A percentile compares a stretch with the other conserved stretches of the same genome.
Evolutionary conservation across 192 early-diverging fungal genomes (phyloP).

Genomic region (Neocallimastix lanati): DNA sequence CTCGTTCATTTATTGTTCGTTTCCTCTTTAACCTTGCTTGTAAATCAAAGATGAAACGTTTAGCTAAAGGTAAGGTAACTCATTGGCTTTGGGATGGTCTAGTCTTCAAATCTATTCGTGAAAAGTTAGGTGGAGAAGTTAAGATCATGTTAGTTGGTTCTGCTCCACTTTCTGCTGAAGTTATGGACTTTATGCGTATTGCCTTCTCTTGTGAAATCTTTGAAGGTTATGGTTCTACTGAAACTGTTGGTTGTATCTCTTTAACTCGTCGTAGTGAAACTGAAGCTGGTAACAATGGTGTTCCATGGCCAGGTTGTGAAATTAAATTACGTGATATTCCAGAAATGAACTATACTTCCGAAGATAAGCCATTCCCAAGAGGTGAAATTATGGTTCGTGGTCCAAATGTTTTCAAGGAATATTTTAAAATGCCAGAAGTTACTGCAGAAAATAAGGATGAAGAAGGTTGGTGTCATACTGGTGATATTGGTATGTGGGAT

Average conservation of each 20-base stretch:
- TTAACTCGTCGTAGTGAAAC: slow-evolving; percentile 36
- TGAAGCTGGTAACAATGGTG: slow-evolving; percentile 60
- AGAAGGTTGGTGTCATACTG: slow-evolving; percentile 78
- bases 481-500: slow-evolving; percentile 64
- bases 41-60: slow-evolving; percentile 23
- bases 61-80: slow-evolving; percentile 33
- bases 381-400: slow-evolving; percentile 85
- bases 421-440: slow-evolving; percentile 57
- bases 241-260: slow-evolving; percentile 1
- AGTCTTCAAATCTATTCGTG: slow-evolving; percentile 68
- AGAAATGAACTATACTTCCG: slow-evolving; percentile 67
- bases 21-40: slow-evolving; percentile 35
- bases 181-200: slow-evolving; percentile 57
- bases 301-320: slow-evolving; percentile 39
- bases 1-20: slow-evolving; percentile 42
- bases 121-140: slow-evolving; percentile 61
- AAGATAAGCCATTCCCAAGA: slow-evolving; percentile 59
- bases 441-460: slow-evolving; percentile 52
- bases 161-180: slow-evolving; percentile 77
- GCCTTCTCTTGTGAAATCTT: slow-evolving; percentile 26
- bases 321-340: slow-evolving; percentile 80
- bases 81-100: slow-evolving; percentile 72
- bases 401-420: slow-evolving; percentile 53
- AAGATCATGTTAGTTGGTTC: slow-evolving; percentile 51
- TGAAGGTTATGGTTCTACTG: slow-evolving; percentile 70